phyloP scores from a whole-genome alignment of 192 early-diverging fungal genomes.

The Oehlia diaphana region DNA sequence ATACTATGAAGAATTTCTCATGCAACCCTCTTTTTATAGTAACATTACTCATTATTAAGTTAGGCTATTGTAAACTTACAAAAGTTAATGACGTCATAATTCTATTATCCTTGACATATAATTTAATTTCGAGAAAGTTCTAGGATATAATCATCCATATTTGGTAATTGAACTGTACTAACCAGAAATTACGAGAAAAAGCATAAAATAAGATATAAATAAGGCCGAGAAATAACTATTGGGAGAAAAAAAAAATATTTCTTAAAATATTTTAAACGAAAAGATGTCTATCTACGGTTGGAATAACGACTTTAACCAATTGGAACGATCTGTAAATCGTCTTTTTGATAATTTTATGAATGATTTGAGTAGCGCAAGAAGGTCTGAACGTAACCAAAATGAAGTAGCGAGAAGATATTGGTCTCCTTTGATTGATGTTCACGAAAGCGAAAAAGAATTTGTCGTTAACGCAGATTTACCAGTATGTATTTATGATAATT shows the following conservation, averaged over 20 bases:
- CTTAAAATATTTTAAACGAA: not conserved
- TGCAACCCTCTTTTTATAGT: too few species aligned
- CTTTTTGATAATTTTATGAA: slow-evolving; percentile 10
- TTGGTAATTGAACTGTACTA: too few species aligned
- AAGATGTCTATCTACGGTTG: not conserved
- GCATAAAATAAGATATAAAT: too few species aligned
- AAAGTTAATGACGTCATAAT: too few species aligned
- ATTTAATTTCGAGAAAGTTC: too few species aligned
- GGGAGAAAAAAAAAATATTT: not conserved
- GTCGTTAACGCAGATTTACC: not conserved
- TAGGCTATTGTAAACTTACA: too few species aligned
- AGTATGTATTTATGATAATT: not conserved
- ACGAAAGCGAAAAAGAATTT: slow-evolving; percentile 4
- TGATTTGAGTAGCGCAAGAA: not conserved
- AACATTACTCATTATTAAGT: too few species aligned
- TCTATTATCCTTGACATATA: too few species aligned
- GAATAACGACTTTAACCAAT: not conserved
- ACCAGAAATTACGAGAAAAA: too few species aligned
- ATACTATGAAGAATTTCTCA: too few species aligned
- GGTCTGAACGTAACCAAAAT: not conserved
- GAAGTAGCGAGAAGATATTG: not conserved
- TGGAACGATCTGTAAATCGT: not conserved
- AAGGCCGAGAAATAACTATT: too few species aligned
- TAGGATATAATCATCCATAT: too few species aligned
- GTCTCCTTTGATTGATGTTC: slow-evolving; percentile 7